Conservation (phyloP, 2,329 filamentous ascomycete genomes). For the Dactylellina drechsleri region DNA sequence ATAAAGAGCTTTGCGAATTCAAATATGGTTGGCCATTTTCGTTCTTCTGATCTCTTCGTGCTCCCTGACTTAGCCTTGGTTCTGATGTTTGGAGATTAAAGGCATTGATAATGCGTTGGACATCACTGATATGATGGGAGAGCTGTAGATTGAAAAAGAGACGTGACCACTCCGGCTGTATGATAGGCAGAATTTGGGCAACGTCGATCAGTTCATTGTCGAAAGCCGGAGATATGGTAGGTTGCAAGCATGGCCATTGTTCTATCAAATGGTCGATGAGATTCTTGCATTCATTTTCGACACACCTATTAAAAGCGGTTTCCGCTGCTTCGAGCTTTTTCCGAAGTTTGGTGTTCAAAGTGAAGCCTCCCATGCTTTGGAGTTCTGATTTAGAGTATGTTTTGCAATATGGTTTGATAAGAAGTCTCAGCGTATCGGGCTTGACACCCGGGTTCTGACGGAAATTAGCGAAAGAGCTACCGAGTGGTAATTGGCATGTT, state of each 20-base stretch:
- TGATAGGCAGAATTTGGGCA: slow-evolving; percentile 61
- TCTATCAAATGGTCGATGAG: slow-evolving; percentile 63
- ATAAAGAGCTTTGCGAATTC: slow-evolving; percentile 13
- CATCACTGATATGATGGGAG: slow-evolving; percentile 62
- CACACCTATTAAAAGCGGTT: slow-evolving; percentile 59
- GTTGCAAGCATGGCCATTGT: slow-evolving; percentile 65
- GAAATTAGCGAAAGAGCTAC: slow-evolving; percentile 62
- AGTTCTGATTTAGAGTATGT: slow-evolving; percentile 59
- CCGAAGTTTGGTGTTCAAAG: slow-evolving; percentile 59
- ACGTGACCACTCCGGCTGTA: slow-evolving; percentile 65
- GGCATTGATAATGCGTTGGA: slow-evolving; percentile 63
- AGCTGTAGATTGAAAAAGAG: slow-evolving; percentile 66
- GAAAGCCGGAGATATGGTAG: slow-evolving; percentile 59
- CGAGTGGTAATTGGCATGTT: slow-evolving; percentile 60
- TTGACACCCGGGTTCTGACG: slow-evolving; percentile 60
- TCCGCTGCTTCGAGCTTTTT: slow-evolving; percentile 60
- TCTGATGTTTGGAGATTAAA: slow-evolving; percentile 55
- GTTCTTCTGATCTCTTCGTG: not conserved
- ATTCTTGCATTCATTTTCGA: slow-evolving; percentile 60
- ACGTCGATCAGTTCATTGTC: slow-evolving; percentile 61
- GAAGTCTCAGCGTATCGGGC: slow-evolving; percentile 59
- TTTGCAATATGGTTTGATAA: slow-evolving; percentile 60
- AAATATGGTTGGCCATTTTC: not conserved
- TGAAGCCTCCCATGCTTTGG: slow-evolving; percentile 54
- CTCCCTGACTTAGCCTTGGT: not conserved